Evolutionary conservation across 164 flowering plant species (phyloP), one percentile per base, ranked within the genome.

Genomic region (Santalum album): DNA sequence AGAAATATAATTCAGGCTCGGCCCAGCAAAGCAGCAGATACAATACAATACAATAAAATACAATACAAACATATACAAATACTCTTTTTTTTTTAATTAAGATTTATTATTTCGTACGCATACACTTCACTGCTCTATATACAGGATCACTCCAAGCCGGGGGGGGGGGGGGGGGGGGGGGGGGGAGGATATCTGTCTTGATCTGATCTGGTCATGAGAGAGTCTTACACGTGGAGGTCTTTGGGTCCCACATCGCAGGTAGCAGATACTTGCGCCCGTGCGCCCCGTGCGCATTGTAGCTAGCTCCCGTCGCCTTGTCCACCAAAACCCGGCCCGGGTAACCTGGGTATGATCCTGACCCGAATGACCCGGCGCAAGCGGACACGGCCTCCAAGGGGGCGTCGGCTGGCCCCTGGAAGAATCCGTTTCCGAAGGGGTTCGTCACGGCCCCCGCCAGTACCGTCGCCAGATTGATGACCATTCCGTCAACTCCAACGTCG

Each of bases 401-500:
- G 12, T 65, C 74, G 1, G 64, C 52, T 1, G 72, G 65, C 1
- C 84, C 86, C 57, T 75, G 80, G 32, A 32, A 80, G 66, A 62
- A 76, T 2, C 84, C 87, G 15, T 69, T 70, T 12, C 75, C 78
- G 35, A 77, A 77, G 1, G 87, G 87, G 69, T 79, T 82, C 4
- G 85, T 79, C 6, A 63, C 83, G 0, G 85, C 69, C 1, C 75
- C 83, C 1, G 88, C 85, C 60, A 78, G 47, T 0, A 79, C 64
- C 24, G 64, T 65, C 6, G 85, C 88, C 57, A 79, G 40, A 57
- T 78, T 79, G 27, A 79, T 74, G 2, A 77, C 55, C 76, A 82
- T 73, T 0, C 87, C 87, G 49, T 81, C 87, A 12, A 81, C 18
- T 6, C 84, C 87, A 50, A 78, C 82, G 25, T 81, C 80, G 52